A percentile compares a stretch with the other conserved stretches of the same genome.
Conservation (phyloP, 768 basidiomycete species). For the Cubamyces lactineus region DNA sequence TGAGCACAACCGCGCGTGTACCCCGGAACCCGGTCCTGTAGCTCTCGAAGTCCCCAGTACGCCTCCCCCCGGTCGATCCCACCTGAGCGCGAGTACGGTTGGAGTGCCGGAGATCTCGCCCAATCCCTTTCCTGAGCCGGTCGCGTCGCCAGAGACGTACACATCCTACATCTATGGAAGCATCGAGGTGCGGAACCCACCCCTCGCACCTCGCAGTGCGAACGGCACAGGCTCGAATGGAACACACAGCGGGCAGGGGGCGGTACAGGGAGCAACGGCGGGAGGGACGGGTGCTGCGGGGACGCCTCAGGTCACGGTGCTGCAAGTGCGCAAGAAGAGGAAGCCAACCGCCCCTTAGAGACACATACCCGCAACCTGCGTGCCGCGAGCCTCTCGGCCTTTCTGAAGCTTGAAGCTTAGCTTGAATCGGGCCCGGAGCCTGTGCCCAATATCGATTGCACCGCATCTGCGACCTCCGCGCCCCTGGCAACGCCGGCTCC, state of each 20-base stretch:
- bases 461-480: neutral
- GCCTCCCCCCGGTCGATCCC: slow-evolving; percentile 41
- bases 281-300: slow-evolving; percentile 14
- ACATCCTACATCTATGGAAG: slow-evolving; percentile 60
- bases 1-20: slow-evolving; percentile 17
- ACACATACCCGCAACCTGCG: neutral
- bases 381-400: no score
- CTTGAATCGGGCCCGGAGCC: no score
- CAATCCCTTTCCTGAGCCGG: slow-evolving; percentile 70
- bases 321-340: slow-evolving; percentile 60
- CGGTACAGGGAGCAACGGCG: slow-evolving; percentile 9
- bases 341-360: slow-evolving; percentile 27
- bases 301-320: slow-evolving; percentile 50
- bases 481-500: neutral
- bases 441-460: neutral
- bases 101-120: slow-evolving; percentile 55
- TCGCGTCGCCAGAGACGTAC: slow-evolving; percentile 64
- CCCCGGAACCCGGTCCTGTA: slow-evolving; percentile 26
- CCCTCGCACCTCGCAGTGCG: slow-evolving; percentile 33
- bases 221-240: slow-evolving; percentile 13
- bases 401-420: no score
- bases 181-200: slow-evolving; percentile 54
- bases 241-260: slow-evolving; percentile 20
- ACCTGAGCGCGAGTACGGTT: slow-evolving; percentile 31
- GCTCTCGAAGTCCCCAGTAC: slow-evolving; percentile 53